phyloP scores from a whole-genome alignment of 495 filamentous ascomycete species.

The Margaritispora aquatica region DNA sequence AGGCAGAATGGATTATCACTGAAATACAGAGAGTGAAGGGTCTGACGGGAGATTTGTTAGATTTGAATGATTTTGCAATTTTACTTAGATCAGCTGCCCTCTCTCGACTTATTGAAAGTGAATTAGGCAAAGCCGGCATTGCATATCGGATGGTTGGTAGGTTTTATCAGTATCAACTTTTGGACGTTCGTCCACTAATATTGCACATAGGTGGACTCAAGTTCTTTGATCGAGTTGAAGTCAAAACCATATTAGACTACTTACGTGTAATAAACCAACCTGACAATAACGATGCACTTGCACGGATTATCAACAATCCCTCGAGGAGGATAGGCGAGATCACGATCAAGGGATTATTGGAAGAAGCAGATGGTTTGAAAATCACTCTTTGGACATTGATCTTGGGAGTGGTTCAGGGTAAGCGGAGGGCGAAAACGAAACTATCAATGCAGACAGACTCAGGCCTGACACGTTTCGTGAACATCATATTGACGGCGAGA shows the following conservation, averaged over 20 bases:
- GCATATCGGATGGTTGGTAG: constrained; percentile 88
- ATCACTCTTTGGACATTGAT: constrained; percentile 72
- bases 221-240: constrained; percentile 90
- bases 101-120: constrained; percentile 78
- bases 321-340: constrained; percentile 75
- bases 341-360: constrained; percentile 65
- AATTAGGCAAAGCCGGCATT: constrained; percentile 78
- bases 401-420: constrained; percentile 63
- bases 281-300: constrained; percentile 80
- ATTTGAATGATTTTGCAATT: constrained; percentile 76
- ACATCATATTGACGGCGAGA: constrained; percentile 53
- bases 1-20: constrained; percentile 83
- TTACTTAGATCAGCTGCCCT: constrained; percentile 78
- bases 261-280: constrained; percentile 80
- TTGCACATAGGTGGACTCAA: constrained; percentile 51
- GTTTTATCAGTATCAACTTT: constrained; percentile 10
- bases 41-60: constrained; percentile 66
- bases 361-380: constrained; percentile 64
- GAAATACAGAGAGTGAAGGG: constrained; percentile 71
- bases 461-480: constrained; percentile 52
- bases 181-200: constrained; percentile 3
- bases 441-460: constrained; percentile 63
- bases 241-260: constrained; percentile 88
- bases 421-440: constrained; percentile 56
- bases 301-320: constrained; percentile 81